Evolutionary conservation across 169 alveolate species (phyloP).

Genomic region (Perkinsus olseni): DNA sequence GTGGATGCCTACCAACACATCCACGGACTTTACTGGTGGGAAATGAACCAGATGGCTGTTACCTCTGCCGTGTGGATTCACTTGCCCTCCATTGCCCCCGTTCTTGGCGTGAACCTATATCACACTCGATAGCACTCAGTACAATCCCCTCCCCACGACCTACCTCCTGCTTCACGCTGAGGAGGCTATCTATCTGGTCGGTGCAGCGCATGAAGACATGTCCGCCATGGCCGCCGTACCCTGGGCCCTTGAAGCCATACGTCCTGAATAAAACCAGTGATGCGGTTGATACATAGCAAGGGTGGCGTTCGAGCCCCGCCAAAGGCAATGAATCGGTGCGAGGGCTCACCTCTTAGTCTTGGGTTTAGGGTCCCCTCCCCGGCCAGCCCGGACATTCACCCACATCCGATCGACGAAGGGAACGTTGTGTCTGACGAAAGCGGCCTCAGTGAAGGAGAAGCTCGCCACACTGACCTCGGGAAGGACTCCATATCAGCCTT

Average conservation of each 20-base stretch:
- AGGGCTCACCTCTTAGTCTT: slow-evolving; percentile 17
- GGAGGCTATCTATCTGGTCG: neutral
- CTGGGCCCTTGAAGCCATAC: slow-evolving; percentile 21
- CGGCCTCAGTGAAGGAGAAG: neutral
- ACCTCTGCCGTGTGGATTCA: neutral
- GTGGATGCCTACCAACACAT: neutral
- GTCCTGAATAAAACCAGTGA: neutral
- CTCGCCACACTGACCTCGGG: neutral
- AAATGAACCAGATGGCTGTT: neutral
- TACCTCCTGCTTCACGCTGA: slow-evolving; percentile 1
- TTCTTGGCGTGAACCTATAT: slow-evolving; percentile 1
- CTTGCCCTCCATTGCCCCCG: slow-evolving; percentile 20
- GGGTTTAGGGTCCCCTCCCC: slow-evolving; percentile 22
- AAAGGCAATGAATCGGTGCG: no score
- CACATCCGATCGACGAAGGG: slow-evolving; percentile 34
- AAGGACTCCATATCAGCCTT: slow-evolving; percentile 24
- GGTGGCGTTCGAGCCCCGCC: neutral
- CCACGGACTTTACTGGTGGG: no score
- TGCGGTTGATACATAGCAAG: neutral
- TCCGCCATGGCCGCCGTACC: slow-evolving; percentile 39
- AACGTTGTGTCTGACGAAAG: slow-evolving; percentile 15
- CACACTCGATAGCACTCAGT: neutral
- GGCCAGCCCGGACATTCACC: slow-evolving; percentile 21
- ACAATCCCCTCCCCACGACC: neutral
- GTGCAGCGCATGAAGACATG: slow-evolving; percentile 16